Conservation (phyloP, 1,139 yeast genomes). For the Pneumocystis jirovecii region DNA sequence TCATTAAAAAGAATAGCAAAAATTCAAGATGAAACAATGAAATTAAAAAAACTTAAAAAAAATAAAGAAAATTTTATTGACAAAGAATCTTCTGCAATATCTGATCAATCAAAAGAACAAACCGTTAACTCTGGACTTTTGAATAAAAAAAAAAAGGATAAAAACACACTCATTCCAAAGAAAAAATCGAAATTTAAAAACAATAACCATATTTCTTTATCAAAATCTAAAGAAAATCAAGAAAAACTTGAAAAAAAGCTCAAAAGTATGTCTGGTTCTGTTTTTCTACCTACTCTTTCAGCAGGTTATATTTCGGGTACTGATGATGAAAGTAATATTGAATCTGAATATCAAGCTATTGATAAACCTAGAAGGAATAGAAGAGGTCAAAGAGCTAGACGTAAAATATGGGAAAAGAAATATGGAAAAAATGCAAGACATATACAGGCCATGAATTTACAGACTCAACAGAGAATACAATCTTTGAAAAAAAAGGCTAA, state of each 20-base stretch:
- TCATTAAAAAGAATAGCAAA: constrained; percentile 46
- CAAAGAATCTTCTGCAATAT: not conserved
- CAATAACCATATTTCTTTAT: not conserved
- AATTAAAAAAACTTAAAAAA: constrained; percentile 21
- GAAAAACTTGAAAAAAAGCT: not conserved
- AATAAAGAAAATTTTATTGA: constrained; percentile 14
- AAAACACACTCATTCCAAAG: not conserved
- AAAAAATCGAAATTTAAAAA: not conserved
- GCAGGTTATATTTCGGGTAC: constrained; percentile 10
- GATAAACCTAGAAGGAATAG: constrained; percentile 56
- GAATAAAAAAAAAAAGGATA: not conserved
- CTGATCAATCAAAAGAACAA: not conserved
- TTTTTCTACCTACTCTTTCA: constrained; percentile 9
- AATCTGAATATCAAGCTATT: constrained; percentile 13
- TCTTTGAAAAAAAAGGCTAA: constrained; percentile 33
- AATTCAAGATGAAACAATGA: constrained; percentile 28
- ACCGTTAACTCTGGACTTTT: too few species aligned
- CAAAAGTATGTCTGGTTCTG: not conserved
- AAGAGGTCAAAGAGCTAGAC: constrained; percentile 94
- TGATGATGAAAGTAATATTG: constrained; percentile 12
- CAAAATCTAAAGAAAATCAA: constrained; percentile 9
- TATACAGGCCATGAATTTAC: constrained; percentile 44
- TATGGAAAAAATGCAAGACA: constrained; percentile 79
- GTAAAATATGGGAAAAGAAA: constrained; percentile 87
- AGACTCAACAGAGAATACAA: constrained; percentile 53